These are phyloP conservation scores for Suillus plorans DNA, from an alignment of 768 basidiomycete genomes.

Conservation along the genomic window DNA sequence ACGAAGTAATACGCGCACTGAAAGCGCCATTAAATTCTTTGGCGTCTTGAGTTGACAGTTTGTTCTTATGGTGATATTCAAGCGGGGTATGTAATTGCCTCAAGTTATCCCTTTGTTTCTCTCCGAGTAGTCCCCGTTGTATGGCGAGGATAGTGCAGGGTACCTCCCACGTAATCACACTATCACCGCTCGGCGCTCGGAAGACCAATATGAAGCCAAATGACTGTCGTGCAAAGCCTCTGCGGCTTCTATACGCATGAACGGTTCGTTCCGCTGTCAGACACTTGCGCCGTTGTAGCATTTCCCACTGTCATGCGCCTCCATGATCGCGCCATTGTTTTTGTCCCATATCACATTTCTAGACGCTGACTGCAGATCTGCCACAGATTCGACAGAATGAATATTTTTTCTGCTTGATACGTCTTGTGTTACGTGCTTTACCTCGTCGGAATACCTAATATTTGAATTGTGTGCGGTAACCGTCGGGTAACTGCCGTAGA, in stretches of 20 bases:
- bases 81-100: constrained; percentile 5
- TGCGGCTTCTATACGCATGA: constrained; percentile 18
- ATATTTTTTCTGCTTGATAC: background rate
- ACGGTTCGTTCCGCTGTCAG: constrained; percentile 75
- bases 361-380: background rate
- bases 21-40: constrained; percentile 15
- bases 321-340: background rate
- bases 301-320: background rate
- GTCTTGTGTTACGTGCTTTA: constrained; percentile 2
- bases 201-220: constrained; percentile 53
- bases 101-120: background rate
- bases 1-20: constrained; percentile 24
- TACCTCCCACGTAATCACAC: constrained; percentile 30
- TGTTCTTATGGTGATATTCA: constrained; percentile 10
- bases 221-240: constrained; percentile 44
- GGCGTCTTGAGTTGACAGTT: constrained; percentile 11
- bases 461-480: background rate
- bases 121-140: constrained; percentile 23
- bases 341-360: background rate
- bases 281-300: constrained; percentile 22
- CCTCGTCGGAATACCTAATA: background rate
- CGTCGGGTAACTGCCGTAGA: background rate
- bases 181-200: constrained; percentile 39
- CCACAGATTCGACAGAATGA: background rate
- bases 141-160: constrained; percentile 39